Evolutionary conservation across 169 alveolate genomes (phyloP), one percentile per base, ranked within the genome.

Genomic region (Besnoitia besnoiti): DNA sequence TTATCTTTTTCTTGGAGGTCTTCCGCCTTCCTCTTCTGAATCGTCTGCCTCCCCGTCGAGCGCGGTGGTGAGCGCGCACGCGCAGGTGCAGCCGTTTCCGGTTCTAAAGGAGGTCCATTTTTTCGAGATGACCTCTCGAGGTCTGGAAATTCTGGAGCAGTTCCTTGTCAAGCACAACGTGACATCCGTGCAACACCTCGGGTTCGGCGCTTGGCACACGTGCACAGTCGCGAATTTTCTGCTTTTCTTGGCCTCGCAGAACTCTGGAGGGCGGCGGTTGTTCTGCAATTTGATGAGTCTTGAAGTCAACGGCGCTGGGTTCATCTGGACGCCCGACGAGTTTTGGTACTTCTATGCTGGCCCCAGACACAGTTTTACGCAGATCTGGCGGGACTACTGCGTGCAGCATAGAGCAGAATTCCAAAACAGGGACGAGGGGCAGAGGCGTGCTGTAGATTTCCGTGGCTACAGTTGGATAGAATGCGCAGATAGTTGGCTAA

Each of bases 261-360:
- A 42, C 21, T 4, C 33, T 8, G 30, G 40, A 40, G 59, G 35
- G 30, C 16, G 19, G 24, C 35, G 59, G 44, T 35, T 51, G 0
- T 77, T 77, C 35, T 55, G 39, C 37, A 8, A 44, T 2, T 55
- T 77, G 59, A 77, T 4, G 87, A 37, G 55, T 27, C 59, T 77
- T 14, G 40, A 39, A 4, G 35, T 77, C 24, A 27, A 77, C 87
- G 87, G 82, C 12, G 82, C 82, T 10, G n/a, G 46, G n/a, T 42
- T 77, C 87, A 77, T 77, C 40, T 77, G 87, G 87, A 51, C 87
- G 10, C 44, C n/a, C 0, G 87, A 77, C 59, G 87, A 77, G 40
- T 77, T 19, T 30, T 77, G 87, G 87, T 77, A 35, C 14, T 77
- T 77, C 40, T 77, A 7, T 42, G 40, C 7, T 33, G 3, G 59